Base-by-base conservation (phyloP, 768 basidiomycete species). In the Mycena galericulata region DNA sequence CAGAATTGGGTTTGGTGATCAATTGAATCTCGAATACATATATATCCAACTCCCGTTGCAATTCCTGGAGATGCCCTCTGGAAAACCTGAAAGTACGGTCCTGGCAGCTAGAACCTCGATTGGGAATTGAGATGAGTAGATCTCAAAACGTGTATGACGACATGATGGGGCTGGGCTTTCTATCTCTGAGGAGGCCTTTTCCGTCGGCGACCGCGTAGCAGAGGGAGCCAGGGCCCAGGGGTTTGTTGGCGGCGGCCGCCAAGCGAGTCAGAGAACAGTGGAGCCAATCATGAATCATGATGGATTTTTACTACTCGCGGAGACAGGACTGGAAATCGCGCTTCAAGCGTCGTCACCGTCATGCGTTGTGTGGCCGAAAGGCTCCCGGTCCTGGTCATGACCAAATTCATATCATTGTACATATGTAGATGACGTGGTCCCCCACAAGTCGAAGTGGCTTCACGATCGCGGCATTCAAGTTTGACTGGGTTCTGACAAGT, bases 91-190 rank as follows among this genome's bases (percentile, higher is more conserved):
- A 50, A 30, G n/a, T 50, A 3, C 15, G 20, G 11, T 26, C 29
- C 20, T 15, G 29, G 24, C 5, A 50, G 17, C 29, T 14, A 17
- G 29, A 50, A 50, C 14, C 50, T 53, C 30, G 32, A 53, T 43
- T 47, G 27, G 54, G 62, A 64, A 15, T 26, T 11, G 51, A 26
- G 41, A 45, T 22, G 30, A 45, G 51, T 17, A n/a, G 22, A 27
- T 29, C 54, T 49, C 54, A 8, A 41, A 65, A 56, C 20, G 26
- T 15, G 18, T 36, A 65, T 65, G 63, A 65, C 55, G 63, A 65
- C 63, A 65, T 65, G 15, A 54, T 24, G 4, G 32, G 5, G 26
- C 46, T 17, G n/a, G 49, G 14, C 41, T 5, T n/a, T 9, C 17
- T 43, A 36, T 36, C 14, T 36, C 8, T 36, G 34, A 36, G 34